A percentile compares a stretch with the other conserved stretches of the same genome.
Evolutionary conservation across 441 rosid species (phyloP).

Genomic region (Corymbia calophylla): DNA sequence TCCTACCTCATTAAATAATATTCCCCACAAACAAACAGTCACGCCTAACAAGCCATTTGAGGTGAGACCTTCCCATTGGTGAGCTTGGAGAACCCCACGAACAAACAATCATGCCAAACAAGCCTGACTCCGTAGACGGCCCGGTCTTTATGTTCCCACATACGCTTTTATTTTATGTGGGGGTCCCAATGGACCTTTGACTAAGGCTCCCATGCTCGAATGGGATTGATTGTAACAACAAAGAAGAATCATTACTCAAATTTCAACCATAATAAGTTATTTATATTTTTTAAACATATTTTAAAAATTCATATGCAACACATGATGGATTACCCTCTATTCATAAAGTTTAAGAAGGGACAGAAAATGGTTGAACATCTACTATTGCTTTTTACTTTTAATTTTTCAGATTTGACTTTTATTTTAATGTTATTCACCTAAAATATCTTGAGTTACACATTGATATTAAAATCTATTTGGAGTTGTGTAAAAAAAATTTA

Average conservation of each 20-base stretch:
- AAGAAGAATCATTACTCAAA: neutral
- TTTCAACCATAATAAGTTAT: neutral
- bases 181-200: neutral
- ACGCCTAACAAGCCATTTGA: neutral
- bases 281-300: neutral
- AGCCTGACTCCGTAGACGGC: neutral
- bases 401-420: neutral
- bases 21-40: neutral
- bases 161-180: neutral
- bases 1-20: neutral
- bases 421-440: neutral
- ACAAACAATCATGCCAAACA: neutral
- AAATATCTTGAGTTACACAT: neutral
- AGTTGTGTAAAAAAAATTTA: neutral
- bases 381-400: neutral
- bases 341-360: neutral
- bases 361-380: neutral
- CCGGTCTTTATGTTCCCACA: neutral
- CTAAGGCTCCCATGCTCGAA: neutral
- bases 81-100: neutral
- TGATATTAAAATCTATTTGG: neutral
- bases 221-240: neutral
- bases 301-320: neutral
- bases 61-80: neutral
- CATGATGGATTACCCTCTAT: neutral